These are phyloP conservation scores for Venustampulla echinocandica DNA, from an alignment of 495 filamentous ascomycete species.

Conservation along the genomic window DNA sequence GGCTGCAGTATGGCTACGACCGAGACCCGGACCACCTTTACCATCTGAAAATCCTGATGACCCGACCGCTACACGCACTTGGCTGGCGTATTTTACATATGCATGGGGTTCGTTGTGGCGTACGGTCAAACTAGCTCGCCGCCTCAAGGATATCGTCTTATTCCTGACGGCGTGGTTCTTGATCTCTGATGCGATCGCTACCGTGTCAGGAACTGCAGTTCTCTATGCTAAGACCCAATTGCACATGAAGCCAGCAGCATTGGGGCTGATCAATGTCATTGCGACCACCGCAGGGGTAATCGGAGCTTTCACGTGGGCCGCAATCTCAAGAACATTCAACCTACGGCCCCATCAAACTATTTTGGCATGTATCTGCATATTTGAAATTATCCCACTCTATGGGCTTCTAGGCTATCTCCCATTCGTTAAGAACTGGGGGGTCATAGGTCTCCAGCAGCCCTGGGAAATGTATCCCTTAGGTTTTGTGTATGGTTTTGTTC, in stretches of 20 bases:
- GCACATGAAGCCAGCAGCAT: constrained; percentile 74
- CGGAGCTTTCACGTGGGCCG: constrained; percentile 86
- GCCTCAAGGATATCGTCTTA: constrained; percentile 73
- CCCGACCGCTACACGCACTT: constrained; percentile 16
- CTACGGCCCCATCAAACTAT: constrained; percentile 78
- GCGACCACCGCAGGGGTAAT: constrained; percentile 72
- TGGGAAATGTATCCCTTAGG: constrained; percentile 98
- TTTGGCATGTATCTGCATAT: constrained; percentile 77
- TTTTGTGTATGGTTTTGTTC: constrained; percentile 83
- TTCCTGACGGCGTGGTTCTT: constrained; percentile 94
- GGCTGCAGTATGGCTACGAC: constrained; percentile 79
- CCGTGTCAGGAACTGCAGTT: constrained; percentile 88
- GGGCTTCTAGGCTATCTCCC: constrained; percentile 85
- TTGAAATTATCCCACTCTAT: constrained; percentile 88
- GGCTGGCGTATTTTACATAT: constrained; percentile 57
- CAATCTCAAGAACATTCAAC: constrained; percentile 54
- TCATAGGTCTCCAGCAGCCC: constrained; percentile 76
- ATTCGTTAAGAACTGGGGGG: constrained; percentile 62
- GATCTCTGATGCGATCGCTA: constrained; percentile 87
- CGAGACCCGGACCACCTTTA: constrained; percentile 81
- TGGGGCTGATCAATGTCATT: constrained; percentile 93
- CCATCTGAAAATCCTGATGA: constrained; percentile 25
- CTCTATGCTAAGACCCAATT: constrained; percentile 92
- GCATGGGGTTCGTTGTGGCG: constrained; percentile 79
- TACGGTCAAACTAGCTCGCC: constrained; percentile 69